Evolutionary conservation across 108 stramenopile genomes (phyloP).

Genomic region (Schizochytrium sp.): DNA sequence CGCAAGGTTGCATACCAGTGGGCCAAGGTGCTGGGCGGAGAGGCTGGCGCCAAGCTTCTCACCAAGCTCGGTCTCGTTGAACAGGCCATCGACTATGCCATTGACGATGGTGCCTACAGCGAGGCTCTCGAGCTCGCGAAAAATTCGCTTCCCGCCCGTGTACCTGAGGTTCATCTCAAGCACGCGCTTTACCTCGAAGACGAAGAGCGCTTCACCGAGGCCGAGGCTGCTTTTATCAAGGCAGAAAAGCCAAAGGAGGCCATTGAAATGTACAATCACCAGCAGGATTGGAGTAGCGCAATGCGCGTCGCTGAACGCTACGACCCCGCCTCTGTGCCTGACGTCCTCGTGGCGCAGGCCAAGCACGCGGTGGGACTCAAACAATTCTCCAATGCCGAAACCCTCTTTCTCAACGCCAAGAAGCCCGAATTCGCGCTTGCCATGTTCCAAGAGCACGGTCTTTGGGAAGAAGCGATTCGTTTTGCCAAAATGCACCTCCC

Average conservation of each 20-base stretch:
- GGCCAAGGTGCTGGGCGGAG: conserved; percentile 47
- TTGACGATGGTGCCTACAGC: conserved; percentile 44
- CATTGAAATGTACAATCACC: conserved; percentile 61
- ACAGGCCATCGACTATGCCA: conserved; percentile 53
- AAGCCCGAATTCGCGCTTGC: conserved; percentile 53
- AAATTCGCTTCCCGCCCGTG: conserved; percentile 24
- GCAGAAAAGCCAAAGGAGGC: conserved; percentile 58
- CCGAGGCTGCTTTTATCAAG: conserved; percentile 53
- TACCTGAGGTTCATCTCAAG: conserved; percentile 48
- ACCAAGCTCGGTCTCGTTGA: conserved; percentile 49
- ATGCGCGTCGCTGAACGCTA: conserved; percentile 51
- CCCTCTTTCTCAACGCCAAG: conserved; percentile 45
- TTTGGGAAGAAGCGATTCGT: conserved; percentile 51
- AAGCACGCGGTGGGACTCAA: conserved; percentile 17
- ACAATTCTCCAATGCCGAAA: conserved; percentile 38
- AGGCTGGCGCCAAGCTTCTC: conserved; percentile 50
- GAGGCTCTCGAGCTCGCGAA: conserved; percentile 50
- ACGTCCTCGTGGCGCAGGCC: conserved; percentile 51
- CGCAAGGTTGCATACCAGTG: conserved; percentile 54
- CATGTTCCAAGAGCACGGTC: conserved; percentile 43
- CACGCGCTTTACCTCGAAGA: conserved; percentile 52
- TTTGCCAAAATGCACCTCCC: conserved; percentile 50
- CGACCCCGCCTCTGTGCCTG: conserved; percentile 44
- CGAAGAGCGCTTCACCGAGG: conserved; percentile 50
- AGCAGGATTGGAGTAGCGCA: conserved; percentile 47